Percentiles rank a stretch among this genome's conserved stretches.
phyloP scores from a whole-genome alignment of 2,329 filamentous ascomycete genomes.

The Colletotrichum spaethianum region DNA sequence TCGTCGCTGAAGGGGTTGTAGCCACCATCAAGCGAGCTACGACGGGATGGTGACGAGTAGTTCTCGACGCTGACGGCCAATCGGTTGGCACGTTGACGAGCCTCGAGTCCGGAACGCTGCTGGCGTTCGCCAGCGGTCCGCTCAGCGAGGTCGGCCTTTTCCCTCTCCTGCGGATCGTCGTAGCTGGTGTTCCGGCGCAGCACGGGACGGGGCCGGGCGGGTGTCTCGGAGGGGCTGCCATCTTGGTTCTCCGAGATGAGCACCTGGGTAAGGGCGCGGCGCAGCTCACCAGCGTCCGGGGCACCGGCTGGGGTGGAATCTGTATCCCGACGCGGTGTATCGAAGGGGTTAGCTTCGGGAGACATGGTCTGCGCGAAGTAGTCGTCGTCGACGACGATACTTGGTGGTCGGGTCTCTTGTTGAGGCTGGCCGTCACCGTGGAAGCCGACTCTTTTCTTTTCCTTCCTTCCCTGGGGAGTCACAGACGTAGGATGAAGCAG shows the following conservation, averaged over 20 bases:
- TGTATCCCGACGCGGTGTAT: conserved; percentile 40
- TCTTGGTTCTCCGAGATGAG: conserved; percentile 50
- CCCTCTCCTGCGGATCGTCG: conserved; percentile 56
- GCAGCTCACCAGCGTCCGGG: conserved; percentile 56
- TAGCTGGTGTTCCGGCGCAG: conserved; percentile 61
- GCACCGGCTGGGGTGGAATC: conserved; percentile 46
- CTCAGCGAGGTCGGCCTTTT: conserved; percentile 58
- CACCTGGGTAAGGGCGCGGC: conserved; percentile 55
- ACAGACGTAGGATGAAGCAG: conserved; percentile 23
- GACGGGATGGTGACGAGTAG: conserved; percentile 50
- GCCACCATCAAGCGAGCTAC: conserved; percentile 23
- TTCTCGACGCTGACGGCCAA: conserved; percentile 57
- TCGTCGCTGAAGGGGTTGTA: conserved; percentile 35
- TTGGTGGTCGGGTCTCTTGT: conserved; percentile 47
- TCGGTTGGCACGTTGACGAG: conserved; percentile 55
- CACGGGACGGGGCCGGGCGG: conserved; percentile 52
- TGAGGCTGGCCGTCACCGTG: conserved; percentile 15
- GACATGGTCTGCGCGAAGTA: conserved; percentile 36
- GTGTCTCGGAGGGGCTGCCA: conserved; percentile 34
- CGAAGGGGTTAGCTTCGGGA: conserved; percentile 34
- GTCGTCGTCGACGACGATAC: conserved; percentile 46
- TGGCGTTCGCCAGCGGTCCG: conserved; percentile 54
- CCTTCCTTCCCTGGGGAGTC: conserved; percentile 45
- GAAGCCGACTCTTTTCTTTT: conserved; percentile 59
- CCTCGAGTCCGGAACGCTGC: conserved; percentile 57